Conservation (phyloP, 1,139 yeast genomes). For the Pneumocystis oryctolagi region DNA sequence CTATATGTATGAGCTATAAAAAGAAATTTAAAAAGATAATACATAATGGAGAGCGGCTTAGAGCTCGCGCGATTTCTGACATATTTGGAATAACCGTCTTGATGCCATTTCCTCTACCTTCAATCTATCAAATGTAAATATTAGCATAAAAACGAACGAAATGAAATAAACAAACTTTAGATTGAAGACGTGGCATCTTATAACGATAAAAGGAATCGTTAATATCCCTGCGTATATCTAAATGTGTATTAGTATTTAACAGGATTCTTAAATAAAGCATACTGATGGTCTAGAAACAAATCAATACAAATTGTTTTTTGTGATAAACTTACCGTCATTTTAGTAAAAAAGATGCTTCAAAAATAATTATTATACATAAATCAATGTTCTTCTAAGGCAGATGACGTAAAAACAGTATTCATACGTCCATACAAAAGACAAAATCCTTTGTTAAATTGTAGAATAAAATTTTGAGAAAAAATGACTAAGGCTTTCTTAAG, state of each 20-base stretch:
- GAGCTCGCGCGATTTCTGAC: constrained; percentile 85
- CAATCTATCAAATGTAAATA: constrained; percentile 33
- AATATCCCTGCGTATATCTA: constrained; percentile 82
- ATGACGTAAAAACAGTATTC: background rate
- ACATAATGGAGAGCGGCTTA: constrained; percentile 76
- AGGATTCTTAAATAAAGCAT: background rate
- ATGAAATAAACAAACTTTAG: constrained; percentile 31
- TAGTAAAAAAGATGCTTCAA: background rate
- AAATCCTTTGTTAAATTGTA: background rate
- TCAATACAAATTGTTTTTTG: background rate
- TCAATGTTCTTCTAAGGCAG: background rate
- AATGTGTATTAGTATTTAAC: background rate
- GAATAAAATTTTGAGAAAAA: background rate
- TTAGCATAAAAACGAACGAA: background rate
- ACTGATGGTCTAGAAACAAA: background rate
- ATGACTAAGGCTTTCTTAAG: background rate
- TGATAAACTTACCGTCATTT: background rate
- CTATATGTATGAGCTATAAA: background rate
- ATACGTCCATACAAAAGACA: background rate
- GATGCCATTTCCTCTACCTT: constrained; percentile 98
- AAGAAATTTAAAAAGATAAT: constrained; percentile 19
- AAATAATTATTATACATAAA: background rate
- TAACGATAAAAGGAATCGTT: constrained; percentile 97
- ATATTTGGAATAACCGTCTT: constrained; percentile 86
- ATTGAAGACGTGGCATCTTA: constrained; percentile 95